phyloP scores from a whole-genome alignment of 2,329 filamentous ascomycete genomes.

The Dactylonectria macrodidyma region DNA sequence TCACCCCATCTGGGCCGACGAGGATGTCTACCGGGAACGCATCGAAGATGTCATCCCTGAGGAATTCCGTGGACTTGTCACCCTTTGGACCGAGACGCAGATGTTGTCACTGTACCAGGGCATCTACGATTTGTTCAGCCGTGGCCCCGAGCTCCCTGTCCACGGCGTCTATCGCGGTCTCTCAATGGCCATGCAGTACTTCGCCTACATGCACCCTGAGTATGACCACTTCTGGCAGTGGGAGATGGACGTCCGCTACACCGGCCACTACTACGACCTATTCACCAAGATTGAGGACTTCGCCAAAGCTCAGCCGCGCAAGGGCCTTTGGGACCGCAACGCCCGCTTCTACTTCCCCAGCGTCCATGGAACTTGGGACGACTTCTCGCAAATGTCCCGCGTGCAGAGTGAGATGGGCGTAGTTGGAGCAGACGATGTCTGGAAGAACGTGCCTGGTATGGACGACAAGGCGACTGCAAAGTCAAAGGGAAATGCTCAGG shows the following conservation, averaged over 20 bases:
- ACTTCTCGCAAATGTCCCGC: slow-evolving; percentile 81
- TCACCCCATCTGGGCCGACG: slow-evolving; percentile 84
- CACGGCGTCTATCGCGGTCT: slow-evolving; percentile 95
- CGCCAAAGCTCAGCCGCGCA: slow-evolving; percentile 81
- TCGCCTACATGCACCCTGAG: slow-evolving; percentile 88
- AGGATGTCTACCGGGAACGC: slow-evolving; percentile 76
- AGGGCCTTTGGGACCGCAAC: slow-evolving; percentile 86
- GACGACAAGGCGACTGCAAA: slow-evolving; percentile 56
- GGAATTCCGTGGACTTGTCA: slow-evolving; percentile 91
- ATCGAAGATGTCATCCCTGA: slow-evolving; percentile 80
- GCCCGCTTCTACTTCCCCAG: slow-evolving; percentile 83
- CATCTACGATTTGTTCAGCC: slow-evolving; percentile 81
- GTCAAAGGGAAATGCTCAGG: slow-evolving; percentile 64
- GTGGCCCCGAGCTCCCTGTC: slow-evolving; percentile 79
- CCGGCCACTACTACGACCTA: slow-evolving; percentile 86
- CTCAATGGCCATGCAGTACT: slow-evolving; percentile 95
- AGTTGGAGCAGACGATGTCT: slow-evolving; percentile 76
- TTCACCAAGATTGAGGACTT: slow-evolving; percentile 79
- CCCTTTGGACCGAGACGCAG: slow-evolving; percentile 93
- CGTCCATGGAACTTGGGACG: slow-evolving; percentile 84
- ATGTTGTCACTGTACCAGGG: slow-evolving; percentile 93
- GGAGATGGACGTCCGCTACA: slow-evolving; percentile 95
- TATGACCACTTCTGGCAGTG: slow-evolving; percentile 96
- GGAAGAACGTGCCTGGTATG: slow-evolving; percentile 66
- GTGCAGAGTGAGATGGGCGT: slow-evolving; percentile 82